These are phyloP conservation scores for Calonectria henricotiae DNA, from an alignment of 2,329 filamentous ascomycete species.

Conservation along the genomic window DNA sequence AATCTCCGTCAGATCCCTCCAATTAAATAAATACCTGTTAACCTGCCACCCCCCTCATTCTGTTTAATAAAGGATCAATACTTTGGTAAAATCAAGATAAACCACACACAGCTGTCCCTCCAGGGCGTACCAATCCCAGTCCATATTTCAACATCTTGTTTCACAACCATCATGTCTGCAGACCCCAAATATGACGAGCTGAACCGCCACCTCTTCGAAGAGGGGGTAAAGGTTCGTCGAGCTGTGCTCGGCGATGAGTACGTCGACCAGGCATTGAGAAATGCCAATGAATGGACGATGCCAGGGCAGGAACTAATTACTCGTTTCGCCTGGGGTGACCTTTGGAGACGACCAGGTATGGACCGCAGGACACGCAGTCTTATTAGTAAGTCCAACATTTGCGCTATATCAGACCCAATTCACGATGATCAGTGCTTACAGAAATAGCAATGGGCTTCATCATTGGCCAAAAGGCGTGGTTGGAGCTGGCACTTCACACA, in stretches of 20 bases:
- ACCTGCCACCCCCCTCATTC: background rate
- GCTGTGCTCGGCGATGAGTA: slow-evolving; percentile 45
- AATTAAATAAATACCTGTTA: background rate
- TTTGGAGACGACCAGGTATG: slow-evolving; percentile 42
- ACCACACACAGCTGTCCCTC: no score
- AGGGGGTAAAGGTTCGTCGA: slow-evolving; percentile 30
- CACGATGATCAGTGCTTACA: background rate
- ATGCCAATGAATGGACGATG: slow-evolving; percentile 44
- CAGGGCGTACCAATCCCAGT: background rate
- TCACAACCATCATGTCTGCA: background rate
- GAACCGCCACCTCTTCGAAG: slow-evolving; percentile 14
- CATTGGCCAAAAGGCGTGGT: slow-evolving; percentile 41
- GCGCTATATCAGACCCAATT: background rate
- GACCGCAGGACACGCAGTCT: slow-evolving; percentile 46
- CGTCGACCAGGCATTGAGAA: slow-evolving; percentile 40
- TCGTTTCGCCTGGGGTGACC: slow-evolving; percentile 39
- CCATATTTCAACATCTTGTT: no score
- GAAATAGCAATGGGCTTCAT: slow-evolving; percentile 39
- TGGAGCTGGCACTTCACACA: slow-evolving; percentile 41
- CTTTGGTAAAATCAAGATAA: background rate
- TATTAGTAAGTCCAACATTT: slow-evolving; percentile 34
- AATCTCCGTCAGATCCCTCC: background rate
- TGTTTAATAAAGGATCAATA: background rate
- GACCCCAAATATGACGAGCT: slow-evolving; percentile 18
- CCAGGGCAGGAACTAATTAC: slow-evolving; percentile 45